Conservation (phyloP, 2,329 filamentous ascomycete species). For the Venturia effusa region DNA sequence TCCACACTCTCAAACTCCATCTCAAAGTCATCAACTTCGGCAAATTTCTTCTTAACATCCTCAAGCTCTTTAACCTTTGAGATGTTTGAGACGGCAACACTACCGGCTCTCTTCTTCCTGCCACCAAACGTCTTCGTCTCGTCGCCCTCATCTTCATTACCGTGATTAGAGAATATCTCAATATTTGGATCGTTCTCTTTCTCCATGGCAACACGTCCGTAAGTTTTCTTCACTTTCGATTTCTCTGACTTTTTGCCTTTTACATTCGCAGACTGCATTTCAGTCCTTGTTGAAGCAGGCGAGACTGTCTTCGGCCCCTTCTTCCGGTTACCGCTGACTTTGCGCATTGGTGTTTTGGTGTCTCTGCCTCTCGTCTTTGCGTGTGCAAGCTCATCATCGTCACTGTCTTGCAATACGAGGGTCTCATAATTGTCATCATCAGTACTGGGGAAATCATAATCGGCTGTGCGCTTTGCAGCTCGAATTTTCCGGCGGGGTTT, state of each 20-base stretch:
- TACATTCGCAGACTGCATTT: conserved; percentile 5
- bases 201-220: conserved; percentile 20
- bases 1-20: conserved; percentile 41
- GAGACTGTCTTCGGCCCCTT: not conserved
- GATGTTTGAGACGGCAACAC: conserved; percentile 14
- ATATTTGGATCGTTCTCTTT: conserved; percentile 8
- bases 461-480: conserved; percentile 19
- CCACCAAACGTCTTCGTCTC: conserved; percentile 9
- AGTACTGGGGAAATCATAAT: conserved; percentile 31
- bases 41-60: conserved; percentile 36
- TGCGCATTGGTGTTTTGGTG: conserved; percentile 14
- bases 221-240: conserved; percentile 18
- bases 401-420: not conserved
- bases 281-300: conserved; percentile 12
- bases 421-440: conserved; percentile 17
- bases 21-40: conserved; percentile 39
- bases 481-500: conserved; percentile 19
- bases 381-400: conserved; percentile 30
- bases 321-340: conserved; percentile 17
- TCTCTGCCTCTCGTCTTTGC: not conserved
- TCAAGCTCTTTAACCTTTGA: conserved; percentile 27
- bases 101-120: not conserved
- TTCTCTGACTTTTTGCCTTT: not conserved
- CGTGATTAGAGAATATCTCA: conserved; percentile 14
- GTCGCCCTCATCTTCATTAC: conserved; percentile 32